Percentiles rank a stretch among this genome's conserved stretches.
phyloP scores from a whole-genome alignment of 2,329 filamentous ascomycete genomes.

The Calonectria montana region DNA sequence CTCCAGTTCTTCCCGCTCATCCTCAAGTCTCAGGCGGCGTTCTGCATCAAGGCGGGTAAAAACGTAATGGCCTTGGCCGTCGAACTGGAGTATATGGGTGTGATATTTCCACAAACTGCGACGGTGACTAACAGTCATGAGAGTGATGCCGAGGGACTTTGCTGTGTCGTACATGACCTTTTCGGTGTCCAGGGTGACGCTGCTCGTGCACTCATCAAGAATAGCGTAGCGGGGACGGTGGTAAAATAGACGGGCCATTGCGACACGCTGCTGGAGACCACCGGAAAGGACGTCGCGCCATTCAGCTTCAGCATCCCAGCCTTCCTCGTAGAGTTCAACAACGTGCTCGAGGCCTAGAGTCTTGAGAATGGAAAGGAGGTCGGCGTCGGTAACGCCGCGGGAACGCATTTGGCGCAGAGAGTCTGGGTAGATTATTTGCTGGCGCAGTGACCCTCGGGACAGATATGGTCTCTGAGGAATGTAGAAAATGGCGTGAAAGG shows the following conservation, averaged over 20 bases:
- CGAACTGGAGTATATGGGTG: slow-evolving; percentile 93
- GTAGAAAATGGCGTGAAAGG: slow-evolving; percentile 95
- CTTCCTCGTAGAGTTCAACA: slow-evolving; percentile 78
- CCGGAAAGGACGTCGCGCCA: slow-evolving; percentile 96
- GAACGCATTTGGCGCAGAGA: slow-evolving; percentile 86
- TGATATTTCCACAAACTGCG: slow-evolving; percentile 97
- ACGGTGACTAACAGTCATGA: slow-evolving; percentile 96
- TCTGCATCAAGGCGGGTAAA: slow-evolving; percentile 94
- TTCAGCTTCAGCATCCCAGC: slow-evolving; percentile 95
- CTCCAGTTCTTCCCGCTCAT: slow-evolving; percentile 96
- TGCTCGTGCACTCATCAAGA: slow-evolving; percentile 94
- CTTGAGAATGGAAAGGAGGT: slow-evolving; percentile 80
- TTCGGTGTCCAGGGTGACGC: slow-evolving; percentile 94
- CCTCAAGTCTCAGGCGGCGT: slow-evolving; percentile 84
- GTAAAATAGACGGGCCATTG: slow-evolving; percentile 95
- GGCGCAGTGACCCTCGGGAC: slow-evolving; percentile 88
- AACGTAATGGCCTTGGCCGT: slow-evolving; percentile 90
- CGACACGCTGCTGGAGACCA: slow-evolving; percentile 93
- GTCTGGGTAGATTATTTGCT: slow-evolving; percentile 98
- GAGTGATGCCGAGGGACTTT: slow-evolving; percentile 88
- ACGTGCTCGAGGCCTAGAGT: slow-evolving; percentile 87
- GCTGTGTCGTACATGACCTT: slow-evolving; percentile 97
- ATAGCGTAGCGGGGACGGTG: slow-evolving; percentile 94
- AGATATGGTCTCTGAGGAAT: slow-evolving; percentile 97
- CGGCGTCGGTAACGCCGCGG: slow-evolving; percentile 83